Percentiles rank a stretch among this genome's conserved stretches.
These are phyloP conservation scores for Aspergillus cristatus DNA, from an alignment of 495 filamentous ascomycete genomes.

Conservation along the genomic window DNA sequence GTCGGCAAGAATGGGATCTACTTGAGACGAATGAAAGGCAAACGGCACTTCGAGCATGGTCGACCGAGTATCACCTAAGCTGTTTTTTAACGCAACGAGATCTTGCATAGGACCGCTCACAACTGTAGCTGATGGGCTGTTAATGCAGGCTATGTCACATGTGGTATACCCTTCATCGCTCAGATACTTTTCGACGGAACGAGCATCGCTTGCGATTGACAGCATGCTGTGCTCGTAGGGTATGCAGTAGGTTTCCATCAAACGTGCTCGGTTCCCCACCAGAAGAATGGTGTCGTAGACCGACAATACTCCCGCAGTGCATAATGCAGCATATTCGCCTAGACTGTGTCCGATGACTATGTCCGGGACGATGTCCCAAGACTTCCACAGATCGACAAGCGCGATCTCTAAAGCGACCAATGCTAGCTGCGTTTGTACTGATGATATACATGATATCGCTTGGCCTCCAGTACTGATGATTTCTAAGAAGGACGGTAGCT, in stretches of 20 bases:
- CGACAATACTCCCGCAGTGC: constrained; percentile 13
- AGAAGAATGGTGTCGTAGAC: constrained; percentile 18
- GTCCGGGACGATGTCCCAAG: constrained; percentile 11
- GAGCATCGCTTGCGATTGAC: constrained; percentile 24
- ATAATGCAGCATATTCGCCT: constrained; percentile 31
- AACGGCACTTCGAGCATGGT: constrained; percentile 36
- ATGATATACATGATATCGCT: constrained; percentile 5
- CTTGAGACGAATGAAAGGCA: constrained; percentile 44
- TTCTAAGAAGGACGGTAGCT: constrained; percentile 29
- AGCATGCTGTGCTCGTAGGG: constrained; percentile 36
- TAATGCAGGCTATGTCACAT: constrained; percentile 50
- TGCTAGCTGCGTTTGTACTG: constrained; percentile 13
- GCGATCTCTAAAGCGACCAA: constrained; percentile 14
- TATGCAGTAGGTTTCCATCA: constrained; percentile 9
- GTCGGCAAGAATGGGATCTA: constrained; percentile 37
- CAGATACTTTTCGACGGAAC: constrained; percentile 9
- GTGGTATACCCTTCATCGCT: constrained; percentile 4
- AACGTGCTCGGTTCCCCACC: constrained; percentile 13
- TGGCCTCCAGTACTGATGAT: constrained; percentile 8
- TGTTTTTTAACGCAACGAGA: constrained; percentile 12
- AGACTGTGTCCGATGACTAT: constrained; percentile 27
- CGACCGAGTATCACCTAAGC: constrained; percentile 8
- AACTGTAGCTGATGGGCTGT: constrained; percentile 51
- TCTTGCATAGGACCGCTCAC: constrained; percentile 38
- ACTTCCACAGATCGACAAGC: constrained; percentile 9